phyloP scores from a whole-genome alignment of 257 asterid genomes.

The Fraxinus pennsylvanica region DNA sequence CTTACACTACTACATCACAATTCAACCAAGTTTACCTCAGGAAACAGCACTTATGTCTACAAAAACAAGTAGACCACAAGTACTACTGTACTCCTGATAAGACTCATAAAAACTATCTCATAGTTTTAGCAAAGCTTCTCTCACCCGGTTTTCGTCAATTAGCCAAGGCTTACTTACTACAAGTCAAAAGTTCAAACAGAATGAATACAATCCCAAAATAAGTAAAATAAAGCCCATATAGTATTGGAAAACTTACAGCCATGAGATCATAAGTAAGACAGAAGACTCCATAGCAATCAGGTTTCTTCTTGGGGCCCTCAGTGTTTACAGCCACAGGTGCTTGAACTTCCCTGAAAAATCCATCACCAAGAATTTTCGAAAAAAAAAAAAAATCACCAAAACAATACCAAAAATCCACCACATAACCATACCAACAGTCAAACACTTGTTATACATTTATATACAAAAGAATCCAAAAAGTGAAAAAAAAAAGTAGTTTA shows the following conservation, averaged over 20 bases:
- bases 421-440: no score
- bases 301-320: constrained; percentile 71
- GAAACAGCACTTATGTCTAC: neutral
- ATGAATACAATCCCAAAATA: neutral
- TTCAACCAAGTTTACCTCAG: no score
- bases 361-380: neutral
- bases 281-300: constrained; percentile 86
- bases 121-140: neutral
- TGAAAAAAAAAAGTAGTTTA: constrained; percentile 29
- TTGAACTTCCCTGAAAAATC: constrained; percentile 63
- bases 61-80: neutral
- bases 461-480: neutral
- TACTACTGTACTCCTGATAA: neutral
- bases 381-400: no score
- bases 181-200: neutral
- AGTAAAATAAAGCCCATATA: constrained; percentile 20
- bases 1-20: neutral
- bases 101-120: neutral
- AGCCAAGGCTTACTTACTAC: neutral
- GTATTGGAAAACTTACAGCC: constrained; percentile 60
- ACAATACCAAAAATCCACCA: no score
- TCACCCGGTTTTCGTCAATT: neutral
- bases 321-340: constrained; percentile 63
- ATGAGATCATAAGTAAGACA: constrained; percentile 97
- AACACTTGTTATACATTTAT: no score